Percentiles rank a stretch among this genome's conserved stretches.
These are phyloP conservation scores for Boletus reticuloceps DNA, from an alignment of 768 basidiomycete genomes.

Conservation along the genomic window DNA sequence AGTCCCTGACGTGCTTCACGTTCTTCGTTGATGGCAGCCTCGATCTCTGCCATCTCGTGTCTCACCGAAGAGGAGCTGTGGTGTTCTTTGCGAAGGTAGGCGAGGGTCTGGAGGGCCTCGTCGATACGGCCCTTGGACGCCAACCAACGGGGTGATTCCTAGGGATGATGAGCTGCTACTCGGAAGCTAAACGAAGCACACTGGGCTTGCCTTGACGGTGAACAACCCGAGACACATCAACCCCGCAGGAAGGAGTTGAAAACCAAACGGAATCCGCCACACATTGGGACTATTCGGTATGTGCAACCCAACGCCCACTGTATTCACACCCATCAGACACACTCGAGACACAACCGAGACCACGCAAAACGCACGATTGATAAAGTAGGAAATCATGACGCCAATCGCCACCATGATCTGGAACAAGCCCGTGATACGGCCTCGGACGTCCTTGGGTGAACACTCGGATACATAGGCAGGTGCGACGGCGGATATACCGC, in stretches of 20 bases:
- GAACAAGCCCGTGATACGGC: slow-evolving; percentile 81
- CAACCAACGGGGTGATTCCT: slow-evolving; percentile 79
- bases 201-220: slow-evolving; percentile 50
- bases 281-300: slow-evolving; percentile 45
- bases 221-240: slow-evolving; percentile 66
- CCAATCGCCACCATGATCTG: slow-evolving; percentile 84
- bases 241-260: slow-evolving; percentile 74
- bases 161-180: slow-evolving; percentile 6
- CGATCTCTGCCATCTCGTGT: slow-evolving; percentile 75
- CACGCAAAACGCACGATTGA: slow-evolving; percentile 61
- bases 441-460: slow-evolving; percentile 82
- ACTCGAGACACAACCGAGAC: too few species aligned
- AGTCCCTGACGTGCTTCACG: slow-evolving; percentile 60
- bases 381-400: slow-evolving; percentile 83
- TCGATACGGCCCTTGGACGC: slow-evolving; percentile 57
- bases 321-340: neutral
- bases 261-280: slow-evolving; percentile 72
- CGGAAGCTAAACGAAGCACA: neutral
- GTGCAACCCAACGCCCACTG: slow-evolving; percentile 63
- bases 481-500: slow-evolving; percentile 79
- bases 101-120: slow-evolving; percentile 57
- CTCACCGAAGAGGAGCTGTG: slow-evolving; percentile 44
- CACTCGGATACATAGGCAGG: slow-evolving; percentile 88
- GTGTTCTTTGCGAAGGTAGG: slow-evolving; percentile 55
- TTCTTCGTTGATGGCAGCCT: slow-evolving; percentile 77